These are phyloP conservation scores for Paecilomyces variotii DNA, from an alignment of 2,329 filamentous ascomycete genomes.

Conservation along the genomic window DNA sequence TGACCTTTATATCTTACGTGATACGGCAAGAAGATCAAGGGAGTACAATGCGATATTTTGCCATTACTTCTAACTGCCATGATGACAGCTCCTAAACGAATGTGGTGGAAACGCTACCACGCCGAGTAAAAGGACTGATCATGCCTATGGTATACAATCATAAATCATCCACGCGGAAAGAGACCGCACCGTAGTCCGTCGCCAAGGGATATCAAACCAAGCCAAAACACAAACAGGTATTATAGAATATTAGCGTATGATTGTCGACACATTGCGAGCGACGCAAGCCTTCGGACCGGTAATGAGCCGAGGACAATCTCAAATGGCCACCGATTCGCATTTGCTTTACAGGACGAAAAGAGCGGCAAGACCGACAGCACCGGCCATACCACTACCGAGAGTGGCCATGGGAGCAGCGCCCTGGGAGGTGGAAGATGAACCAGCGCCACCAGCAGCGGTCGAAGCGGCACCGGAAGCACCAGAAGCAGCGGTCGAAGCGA, in stretches of 20 bases:
- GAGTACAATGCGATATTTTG: not conserved
- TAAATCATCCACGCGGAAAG: not conserved
- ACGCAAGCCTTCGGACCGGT: not conserved
- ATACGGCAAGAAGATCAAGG: not conserved
- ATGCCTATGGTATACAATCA: not conserved
- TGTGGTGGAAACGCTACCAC: not conserved
- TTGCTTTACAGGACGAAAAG: conserved; percentile 32
- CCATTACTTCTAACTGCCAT: not conserved
- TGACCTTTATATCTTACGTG: not conserved
- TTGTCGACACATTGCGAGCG: not conserved
- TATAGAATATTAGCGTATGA: not conserved
- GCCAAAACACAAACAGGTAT: not conserved
- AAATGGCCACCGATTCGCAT: not conserved
- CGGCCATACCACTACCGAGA: conserved; percentile 24
- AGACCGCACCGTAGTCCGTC: not conserved
- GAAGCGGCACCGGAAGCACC: conserved; percentile 7
- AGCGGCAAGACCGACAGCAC: conserved; percentile 35
- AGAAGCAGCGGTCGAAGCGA: conserved; percentile 3
- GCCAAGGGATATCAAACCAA: not conserved
- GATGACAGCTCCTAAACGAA: not conserved
- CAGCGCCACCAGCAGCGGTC: conserved; percentile 5
- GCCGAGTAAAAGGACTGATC: not conserved
- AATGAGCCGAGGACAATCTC: not conserved
- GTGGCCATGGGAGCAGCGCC: conserved; percentile 23
- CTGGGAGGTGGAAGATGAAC: conserved; percentile 8